These are phyloP conservation scores for Agastache rugosa DNA, from an alignment of 257 asterid species.

Conservation along the genomic window DNA sequence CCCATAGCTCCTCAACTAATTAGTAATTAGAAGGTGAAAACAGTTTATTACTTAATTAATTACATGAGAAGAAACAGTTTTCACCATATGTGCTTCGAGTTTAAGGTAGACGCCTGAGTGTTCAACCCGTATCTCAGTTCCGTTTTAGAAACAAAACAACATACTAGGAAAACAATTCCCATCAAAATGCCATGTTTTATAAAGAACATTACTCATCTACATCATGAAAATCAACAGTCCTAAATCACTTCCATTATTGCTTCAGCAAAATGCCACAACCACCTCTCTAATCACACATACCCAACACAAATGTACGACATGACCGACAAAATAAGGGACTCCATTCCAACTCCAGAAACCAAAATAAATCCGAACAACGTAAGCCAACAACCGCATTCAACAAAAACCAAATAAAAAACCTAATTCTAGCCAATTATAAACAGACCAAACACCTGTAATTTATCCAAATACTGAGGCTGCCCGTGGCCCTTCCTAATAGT, in stretches of 20 bases:
- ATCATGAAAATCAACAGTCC: background rate
- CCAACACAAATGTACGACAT: background rate
- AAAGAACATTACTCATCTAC: background rate
- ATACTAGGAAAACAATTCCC: conserved; percentile 2
- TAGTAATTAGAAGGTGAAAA: too few species aligned
- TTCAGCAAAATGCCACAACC: background rate
- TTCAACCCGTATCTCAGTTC: background rate
- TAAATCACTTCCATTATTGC: conserved; percentile 7
- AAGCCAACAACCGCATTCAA: background rate
- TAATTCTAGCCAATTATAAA: conserved; percentile 7
- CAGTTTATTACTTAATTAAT: too few species aligned
- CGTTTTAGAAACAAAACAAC: background rate
- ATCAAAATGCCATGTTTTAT: conserved; percentile 17
- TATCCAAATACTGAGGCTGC: conserved; percentile 97
- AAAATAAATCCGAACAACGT: background rate
- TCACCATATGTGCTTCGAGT: background rate
- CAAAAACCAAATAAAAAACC: background rate
- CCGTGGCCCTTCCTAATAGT: conserved; percentile 96
- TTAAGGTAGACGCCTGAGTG: background rate
- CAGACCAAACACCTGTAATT: conserved; percentile 69
- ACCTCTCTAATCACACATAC: conserved; percentile 6
- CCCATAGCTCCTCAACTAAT: background rate
- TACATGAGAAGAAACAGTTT: too few species aligned
- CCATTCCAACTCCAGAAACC: background rate
- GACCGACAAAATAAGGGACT: conserved; percentile 12